Base-by-base conservation (phyloP, 495 filamentous ascomycete species). In the Podospora anserina region DNA sequence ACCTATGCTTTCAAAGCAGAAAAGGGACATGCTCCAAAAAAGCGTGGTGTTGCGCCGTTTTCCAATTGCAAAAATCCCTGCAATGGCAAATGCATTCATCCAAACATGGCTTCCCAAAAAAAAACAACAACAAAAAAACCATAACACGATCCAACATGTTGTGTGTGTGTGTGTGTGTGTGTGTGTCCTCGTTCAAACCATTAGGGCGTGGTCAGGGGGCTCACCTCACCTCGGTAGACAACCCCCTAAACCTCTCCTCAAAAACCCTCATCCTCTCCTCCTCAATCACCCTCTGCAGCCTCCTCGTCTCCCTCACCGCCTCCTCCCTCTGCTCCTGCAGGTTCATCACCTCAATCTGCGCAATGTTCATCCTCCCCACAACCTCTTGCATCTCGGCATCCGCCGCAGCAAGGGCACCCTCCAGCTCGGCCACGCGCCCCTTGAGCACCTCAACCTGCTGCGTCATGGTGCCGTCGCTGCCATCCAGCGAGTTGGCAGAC, bases 301-400 rank as follows among this genome's bases (percentile, higher is more conserved):
- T 87, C 72, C 90, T 86, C 68, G 94, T 96, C 80, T 91, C 87
- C 63, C 89, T 88, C 72, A 95, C 86, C 54, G 95, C 93, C 69
- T 92, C 91, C 71, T 99, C 95, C 75, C 93, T 88, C 80, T 96
- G 91, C 79, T 91, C 91, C 79, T 97, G 94, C 64, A 99, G 84
- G 74, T 93, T 88, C 75, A 93, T 88, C 53, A 99, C 95, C 79
- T 97, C 93, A 66, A 97, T 93, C 82, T 98, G 95, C 7, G 94
- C 93, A 68, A 87, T 83, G 79, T 93, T 97, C 93, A 99, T 97
- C 65, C 91, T 85, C 65, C 89, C 83, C 18, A 99, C 91, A 2
- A 97, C 94, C 78, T 95, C 91, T 75, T 94, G 88, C 95, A 99
- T 97, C 83, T 97, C 94, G 66, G 83, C 81, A 72, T 98, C 95